These are phyloP conservation scores for Cordyceps cateniannulata DNA, from an alignment of 2,329 filamentous ascomycete species.

Conservation along the genomic window DNA sequence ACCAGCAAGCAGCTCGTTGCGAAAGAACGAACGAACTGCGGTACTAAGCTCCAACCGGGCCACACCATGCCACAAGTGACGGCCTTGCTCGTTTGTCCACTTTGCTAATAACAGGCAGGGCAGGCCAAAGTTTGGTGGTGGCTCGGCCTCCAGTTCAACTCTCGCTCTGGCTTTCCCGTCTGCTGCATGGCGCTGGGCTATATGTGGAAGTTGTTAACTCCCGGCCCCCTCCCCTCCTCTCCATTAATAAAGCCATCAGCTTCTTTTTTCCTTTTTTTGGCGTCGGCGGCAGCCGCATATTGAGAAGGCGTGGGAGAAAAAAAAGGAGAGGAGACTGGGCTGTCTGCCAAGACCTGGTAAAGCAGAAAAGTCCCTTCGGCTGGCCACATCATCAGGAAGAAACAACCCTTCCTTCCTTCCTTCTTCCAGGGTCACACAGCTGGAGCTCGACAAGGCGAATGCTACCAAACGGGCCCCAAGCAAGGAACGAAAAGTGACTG, in stretches of 20 bases:
- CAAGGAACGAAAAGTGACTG: background rate
- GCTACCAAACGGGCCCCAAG: background rate
- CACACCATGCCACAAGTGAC: constrained; percentile 5
- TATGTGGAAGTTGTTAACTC: constrained; percentile 1
- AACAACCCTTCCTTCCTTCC: background rate
- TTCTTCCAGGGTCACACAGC: background rate
- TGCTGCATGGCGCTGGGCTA: constrained; percentile 3
- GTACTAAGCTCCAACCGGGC: background rate
- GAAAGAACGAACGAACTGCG: constrained; percentile 3
- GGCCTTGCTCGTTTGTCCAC: background rate
- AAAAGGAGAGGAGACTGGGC: too few species aligned
- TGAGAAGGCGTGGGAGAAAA: too few species aligned
- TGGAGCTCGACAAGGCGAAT: background rate
- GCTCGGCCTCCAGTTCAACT: background rate
- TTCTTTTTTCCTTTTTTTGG: too few species aligned
- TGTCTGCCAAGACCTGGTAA: too few species aligned
- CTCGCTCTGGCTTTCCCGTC: background rate
- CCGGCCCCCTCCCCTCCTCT: background rate
- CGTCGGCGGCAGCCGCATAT: background rate
- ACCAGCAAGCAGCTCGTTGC: too few species aligned
- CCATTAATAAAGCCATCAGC: background rate
- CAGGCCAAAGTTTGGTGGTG: background rate
- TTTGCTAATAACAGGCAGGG: background rate
- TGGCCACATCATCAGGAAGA: too few species aligned
- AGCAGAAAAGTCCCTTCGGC: too few species aligned